A percentile compares a stretch with the other conserved stretches of the same genome.
Evolutionary conservation across 2,329 filamentous ascomycete species (phyloP).

Genomic region (Alternaria sp.): DNA sequence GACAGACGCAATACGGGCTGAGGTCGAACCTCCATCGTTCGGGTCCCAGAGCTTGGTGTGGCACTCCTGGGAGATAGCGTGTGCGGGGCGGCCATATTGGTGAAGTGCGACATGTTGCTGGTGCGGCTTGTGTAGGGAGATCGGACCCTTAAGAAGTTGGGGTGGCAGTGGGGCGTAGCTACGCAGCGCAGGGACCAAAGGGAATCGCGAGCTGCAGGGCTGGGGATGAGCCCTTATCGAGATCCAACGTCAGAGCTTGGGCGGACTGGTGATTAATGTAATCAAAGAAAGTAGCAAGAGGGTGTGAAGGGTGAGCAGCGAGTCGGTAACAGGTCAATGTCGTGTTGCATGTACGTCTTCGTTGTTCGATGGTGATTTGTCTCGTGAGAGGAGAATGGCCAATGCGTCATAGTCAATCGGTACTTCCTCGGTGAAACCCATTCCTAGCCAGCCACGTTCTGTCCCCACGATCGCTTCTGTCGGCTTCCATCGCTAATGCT

Average conservation of each 20-base stretch:
- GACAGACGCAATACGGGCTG: constrained; percentile 43
- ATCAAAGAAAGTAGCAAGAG: constrained; percentile 11
- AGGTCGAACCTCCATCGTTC: constrained; percentile 32
- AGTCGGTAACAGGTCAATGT: constrained; percentile 24
- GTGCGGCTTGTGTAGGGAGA: constrained; percentile 75
- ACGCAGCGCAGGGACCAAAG: constrained; percentile 22
- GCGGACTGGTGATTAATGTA: constrained; percentile 6
- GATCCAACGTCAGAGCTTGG: constrained; percentile 4
- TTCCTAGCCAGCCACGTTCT: constrained; percentile 12
- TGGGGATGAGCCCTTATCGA: constrained; percentile 7
- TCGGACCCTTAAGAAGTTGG: constrained; percentile 59
- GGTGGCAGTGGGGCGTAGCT: constrained; percentile 16
- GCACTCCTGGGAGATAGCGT: constrained; percentile 25
- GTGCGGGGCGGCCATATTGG: constrained; percentile 30
- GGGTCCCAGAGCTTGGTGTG: constrained; percentile 28
- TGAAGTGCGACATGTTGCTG: constrained; percentile 65
- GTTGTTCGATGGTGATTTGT: constrained; percentile 45
- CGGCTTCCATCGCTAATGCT: constrained; percentile 16
- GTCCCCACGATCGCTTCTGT: constrained; percentile 19
- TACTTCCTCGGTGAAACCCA: constrained; percentile 15
- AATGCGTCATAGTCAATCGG: constrained; percentile 33
- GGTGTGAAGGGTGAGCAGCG: constrained; percentile 22
- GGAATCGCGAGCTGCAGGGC: constrained; percentile 15
- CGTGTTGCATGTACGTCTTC: constrained; percentile 43
- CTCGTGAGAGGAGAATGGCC: constrained; percentile 18